Evolutionary conservation across 2,329 filamentous ascomycete species (phyloP), one percentile per base, ranked within the genome.

Genomic region (Fragosphaeria purpurea): DNA sequence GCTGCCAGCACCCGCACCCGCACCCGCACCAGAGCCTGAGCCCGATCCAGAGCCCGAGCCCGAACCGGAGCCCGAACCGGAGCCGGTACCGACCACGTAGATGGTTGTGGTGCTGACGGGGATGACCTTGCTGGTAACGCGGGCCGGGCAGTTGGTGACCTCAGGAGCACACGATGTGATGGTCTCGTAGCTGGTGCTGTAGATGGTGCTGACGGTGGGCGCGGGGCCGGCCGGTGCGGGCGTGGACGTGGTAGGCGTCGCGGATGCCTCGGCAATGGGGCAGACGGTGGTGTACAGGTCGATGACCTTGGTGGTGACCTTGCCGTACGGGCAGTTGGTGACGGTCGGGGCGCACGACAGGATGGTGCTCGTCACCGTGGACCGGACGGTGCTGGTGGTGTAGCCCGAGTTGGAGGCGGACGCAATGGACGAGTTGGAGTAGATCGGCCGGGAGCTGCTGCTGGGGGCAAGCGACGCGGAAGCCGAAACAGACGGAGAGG

Each of bases 131-230:
- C 50, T 52, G 39, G 51, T 48, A n/a, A 56, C 42, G 39, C 41
- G 41, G n/a, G 50, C 57, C 33, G 58, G 56, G 54, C 56, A 58
- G 55, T 57, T 53, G 48, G 57, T 56, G 35, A 58, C 56, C 7
- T 46, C 45, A 10, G 55, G 47, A 6, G 55, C 54, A 50, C 56
- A 58, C 37, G 58, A 56, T 12, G 54, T 56, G 41, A 57, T 43
- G 47, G 57, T 57, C 56, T 75, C 69, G 55, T 78, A 60, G 11
- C 56, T 56, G 13, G 67, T 71, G 47, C 64, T 65, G 59, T 63
- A 70, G 48, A 72, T 61, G n/a, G 66, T 68, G 49, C 51, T 55
- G 45, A 53, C 43, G 10, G 47, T 49, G 4, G 47, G 31, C 34
- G 41, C 46, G 0, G 11, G 12, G 35, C 48, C 44, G 41, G 51